phyloP scores from a whole-genome alignment of 768 basidiomycete species.

The Russula compacta region DNA sequence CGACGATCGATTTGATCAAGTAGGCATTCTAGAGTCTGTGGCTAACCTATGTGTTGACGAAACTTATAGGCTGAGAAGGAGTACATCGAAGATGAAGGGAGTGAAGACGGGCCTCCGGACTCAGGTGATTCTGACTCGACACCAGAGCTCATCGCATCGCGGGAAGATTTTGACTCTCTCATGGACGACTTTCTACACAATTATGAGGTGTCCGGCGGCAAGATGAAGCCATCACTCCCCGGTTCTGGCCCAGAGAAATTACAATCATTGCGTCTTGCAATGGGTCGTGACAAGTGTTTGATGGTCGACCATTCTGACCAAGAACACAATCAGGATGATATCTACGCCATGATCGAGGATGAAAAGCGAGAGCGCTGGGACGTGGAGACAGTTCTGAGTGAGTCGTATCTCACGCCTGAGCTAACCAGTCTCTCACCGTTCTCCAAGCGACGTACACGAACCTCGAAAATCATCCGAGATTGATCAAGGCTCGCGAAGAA shows the following conservation, averaged over 20 bases:
- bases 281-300: constrained; percentile 62
- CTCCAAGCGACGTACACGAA: constrained; percentile 87
- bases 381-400: constrained; percentile 91
- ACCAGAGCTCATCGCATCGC: constrained; percentile 67
- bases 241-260: constrained; percentile 74
- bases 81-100: constrained; percentile 57
- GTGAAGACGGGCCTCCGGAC: constrained; percentile 32
- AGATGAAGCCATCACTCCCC: constrained; percentile 66
- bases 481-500: constrained; percentile 61
- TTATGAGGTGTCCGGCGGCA: constrained; percentile 85
- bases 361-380: constrained; percentile 83
- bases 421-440: neutral
- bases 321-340: constrained; percentile 33
- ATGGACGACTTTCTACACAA: constrained; percentile 90
- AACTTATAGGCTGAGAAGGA: constrained; percentile 65
- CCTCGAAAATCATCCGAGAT: constrained; percentile 89
- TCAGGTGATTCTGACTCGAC: constrained; percentile 47
- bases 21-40: constrained; percentile 27
- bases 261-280: constrained; percentile 63
- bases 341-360: constrained; percentile 33
- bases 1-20: constrained; percentile 93
- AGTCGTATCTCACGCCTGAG: constrained; percentile 26
- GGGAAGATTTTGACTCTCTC: constrained; percentile 84
- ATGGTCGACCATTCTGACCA: constrained; percentile 39
- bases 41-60: neutral